These are phyloP conservation scores for Nothophytophthora sp. DNA, from an alignment of 352 stramenopile genomes.

Conservation along the genomic window DNA sequence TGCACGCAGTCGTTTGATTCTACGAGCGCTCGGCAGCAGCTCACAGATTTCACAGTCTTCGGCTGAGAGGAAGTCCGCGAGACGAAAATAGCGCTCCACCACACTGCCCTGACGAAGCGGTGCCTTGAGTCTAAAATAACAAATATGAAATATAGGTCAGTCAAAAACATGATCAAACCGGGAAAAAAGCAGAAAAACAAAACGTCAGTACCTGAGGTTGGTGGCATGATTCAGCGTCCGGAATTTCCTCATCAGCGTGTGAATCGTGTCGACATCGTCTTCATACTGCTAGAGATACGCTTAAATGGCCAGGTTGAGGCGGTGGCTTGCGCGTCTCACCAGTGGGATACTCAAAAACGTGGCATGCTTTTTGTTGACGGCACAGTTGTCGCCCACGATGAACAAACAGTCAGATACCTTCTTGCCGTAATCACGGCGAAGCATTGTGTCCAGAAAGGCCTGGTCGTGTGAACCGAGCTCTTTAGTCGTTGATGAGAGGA, in stretches of 20 bases:
- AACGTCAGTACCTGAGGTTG: constrained; percentile 4
- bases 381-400: constrained; percentile 19
- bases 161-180: too few relatives aligned
- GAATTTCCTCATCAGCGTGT: constrained; percentile 15
- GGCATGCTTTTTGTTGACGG: constrained; percentile 5
- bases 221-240: constrained; percentile 3
- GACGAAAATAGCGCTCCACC: constrained; percentile 4
- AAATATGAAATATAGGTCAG: background rate
- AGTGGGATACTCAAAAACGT: constrained; percentile 3
- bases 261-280: background rate
- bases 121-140: constrained; percentile 8
- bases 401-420: background rate
- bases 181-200: constrained; percentile 1
- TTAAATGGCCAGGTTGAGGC: constrained; percentile 13
- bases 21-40: background rate
- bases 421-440: constrained; percentile 3
- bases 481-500: constrained; percentile 4
- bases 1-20: background rate
- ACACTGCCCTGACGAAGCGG: constrained; percentile 14
- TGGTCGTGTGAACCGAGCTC: constrained; percentile 10
- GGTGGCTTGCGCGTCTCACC: constrained; percentile 17
- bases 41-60: constrained; percentile 10
- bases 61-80: background rate
- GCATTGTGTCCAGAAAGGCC: constrained; percentile 1
- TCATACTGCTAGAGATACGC: background rate